Conservation (phyloP, 2,329 filamentous ascomycete genomes). For the Bipolaris victoriae region DNA sequence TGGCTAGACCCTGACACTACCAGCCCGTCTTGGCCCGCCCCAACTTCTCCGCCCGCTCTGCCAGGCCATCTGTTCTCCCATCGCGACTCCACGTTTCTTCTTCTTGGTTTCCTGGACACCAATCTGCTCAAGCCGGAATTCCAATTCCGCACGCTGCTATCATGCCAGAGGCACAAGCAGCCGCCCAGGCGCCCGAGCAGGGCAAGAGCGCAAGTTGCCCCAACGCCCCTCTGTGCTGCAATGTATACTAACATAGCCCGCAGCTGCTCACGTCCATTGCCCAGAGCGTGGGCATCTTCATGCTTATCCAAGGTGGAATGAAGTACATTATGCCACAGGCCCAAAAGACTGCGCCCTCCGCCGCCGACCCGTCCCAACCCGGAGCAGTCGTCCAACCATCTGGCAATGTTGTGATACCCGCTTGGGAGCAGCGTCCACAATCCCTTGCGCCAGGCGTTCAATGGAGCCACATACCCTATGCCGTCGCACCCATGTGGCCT, state of each 20-base stretch:
- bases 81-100: conserved; percentile 1
- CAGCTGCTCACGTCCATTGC: conserved; percentile 51
- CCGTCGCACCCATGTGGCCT: conserved; percentile 87
- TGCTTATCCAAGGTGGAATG: conserved; percentile 63
- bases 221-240: conserved; percentile 1
- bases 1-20: conserved; percentile 23
- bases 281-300: conserved; percentile 65
- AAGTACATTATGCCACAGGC: conserved; percentile 59
- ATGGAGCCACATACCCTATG: conserved; percentile 70
- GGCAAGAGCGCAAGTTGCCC: conserved; percentile 34
- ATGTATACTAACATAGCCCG: conserved; percentile 21
- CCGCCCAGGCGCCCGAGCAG: conserved; percentile 22
- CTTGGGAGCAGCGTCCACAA: conserved; percentile 45
- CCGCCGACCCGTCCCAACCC: conserved; percentile 26
- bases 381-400: conserved; percentile 23
- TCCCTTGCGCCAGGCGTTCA: conserved; percentile 60
- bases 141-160: conserved; percentile 19
- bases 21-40: conserved; percentile 10
- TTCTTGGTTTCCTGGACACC: conserved; percentile 4
- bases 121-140: conserved; percentile 17
- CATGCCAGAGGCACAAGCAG: conserved; percentile 41
- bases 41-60: conserved; percentile 9
- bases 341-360: conserved; percentile 17
- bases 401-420: conserved; percentile 44
- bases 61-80: conserved; percentile 15